A percentile compares a stretch with the other conserved stretches of the same genome.
These are phyloP conservation scores for Fusarium sublunatum DNA, from an alignment of 2,329 filamentous ascomycete genomes.

Conservation along the genomic window DNA sequence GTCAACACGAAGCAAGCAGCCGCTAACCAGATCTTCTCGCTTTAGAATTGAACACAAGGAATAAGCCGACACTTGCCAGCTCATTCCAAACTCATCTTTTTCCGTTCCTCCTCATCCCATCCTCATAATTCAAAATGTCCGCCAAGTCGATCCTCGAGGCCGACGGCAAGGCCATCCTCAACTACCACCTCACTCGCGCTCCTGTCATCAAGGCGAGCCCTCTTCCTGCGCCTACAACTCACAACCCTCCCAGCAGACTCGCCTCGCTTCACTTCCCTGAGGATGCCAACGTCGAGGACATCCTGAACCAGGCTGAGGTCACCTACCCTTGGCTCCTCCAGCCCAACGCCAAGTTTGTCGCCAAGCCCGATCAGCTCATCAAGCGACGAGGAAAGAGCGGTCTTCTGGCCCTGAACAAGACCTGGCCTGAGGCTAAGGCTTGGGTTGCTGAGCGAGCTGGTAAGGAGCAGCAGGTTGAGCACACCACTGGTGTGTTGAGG, in stretches of 20 bases:
- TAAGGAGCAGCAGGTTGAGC: conserved; percentile 94
- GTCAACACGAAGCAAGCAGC: conserved; percentile 7
- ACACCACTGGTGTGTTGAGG: conserved; percentile 85
- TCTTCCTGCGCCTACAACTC: conserved; percentile 82
- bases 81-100: conserved; percentile 38
- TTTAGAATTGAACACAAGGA: conserved; percentile 44
- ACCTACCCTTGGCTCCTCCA: conserved; percentile 96
- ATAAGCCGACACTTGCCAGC: conserved; percentile 45
- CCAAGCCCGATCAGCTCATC: conserved; percentile 99
- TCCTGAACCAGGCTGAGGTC: conserved; percentile 95
- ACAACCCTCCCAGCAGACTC: conserved; percentile 92
- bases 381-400: conserved; percentile 99
- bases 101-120: conserved; percentile 39
- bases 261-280: conserved; percentile 94
- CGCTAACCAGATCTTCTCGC: conserved; percentile 30
- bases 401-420: conserved; percentile 95
- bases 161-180: conserved; percentile 99
- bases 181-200: conserved; percentile 99
- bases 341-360: conserved; percentile 89
- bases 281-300: conserved; percentile 81
- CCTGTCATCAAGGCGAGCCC: conserved; percentile 98
- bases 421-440: conserved; percentile 90
- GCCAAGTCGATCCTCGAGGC: conserved; percentile 97
- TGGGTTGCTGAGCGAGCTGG: conserved; percentile 94
- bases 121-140: conserved; percentile 55